These are phyloP conservation scores for Mallotus japonicus DNA, from an alignment of 441 rosid species.

Conservation along the genomic window DNA sequence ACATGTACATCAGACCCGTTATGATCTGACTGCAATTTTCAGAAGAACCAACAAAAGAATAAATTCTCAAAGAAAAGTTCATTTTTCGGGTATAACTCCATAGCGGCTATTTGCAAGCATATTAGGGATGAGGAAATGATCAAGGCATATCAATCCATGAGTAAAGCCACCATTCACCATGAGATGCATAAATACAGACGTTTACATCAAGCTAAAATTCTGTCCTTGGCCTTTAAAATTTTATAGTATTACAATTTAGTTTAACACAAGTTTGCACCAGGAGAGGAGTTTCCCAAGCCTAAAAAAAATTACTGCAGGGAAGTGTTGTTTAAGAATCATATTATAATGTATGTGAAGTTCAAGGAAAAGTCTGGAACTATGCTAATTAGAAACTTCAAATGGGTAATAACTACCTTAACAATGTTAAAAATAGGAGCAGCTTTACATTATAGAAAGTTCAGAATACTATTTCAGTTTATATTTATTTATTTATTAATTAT, in stretches of 20 bases:
- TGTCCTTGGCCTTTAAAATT: neutral
- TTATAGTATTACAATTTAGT: neutral
- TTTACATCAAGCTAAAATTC: neutral
- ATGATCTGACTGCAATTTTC: conserved; percentile 77
- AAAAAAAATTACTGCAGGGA: neutral
- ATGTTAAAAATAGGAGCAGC: neutral
- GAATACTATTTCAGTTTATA: neutral
- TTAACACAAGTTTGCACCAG: neutral
- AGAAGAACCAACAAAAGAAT: conserved; percentile 19
- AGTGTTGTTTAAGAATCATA: neutral
- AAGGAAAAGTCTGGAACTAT: neutral
- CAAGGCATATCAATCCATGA: neutral
- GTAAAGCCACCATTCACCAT: conserved; percentile 2
- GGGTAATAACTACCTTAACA: neutral
- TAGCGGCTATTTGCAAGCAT: neutral
- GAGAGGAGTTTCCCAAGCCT: neutral
- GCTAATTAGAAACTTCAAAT: too few species aligned
- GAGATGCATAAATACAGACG: neutral
- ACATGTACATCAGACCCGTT: conserved; percentile 91
- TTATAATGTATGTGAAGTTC: neutral
- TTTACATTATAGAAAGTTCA: neutral
- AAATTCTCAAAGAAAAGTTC: conserved; percentile 19
- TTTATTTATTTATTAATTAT: neutral
- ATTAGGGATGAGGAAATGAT: neutral
- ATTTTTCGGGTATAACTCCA: conserved; percentile 6